Conservation (phyloP, 257 asterid genomes). For the Echium plantagineum region DNA sequence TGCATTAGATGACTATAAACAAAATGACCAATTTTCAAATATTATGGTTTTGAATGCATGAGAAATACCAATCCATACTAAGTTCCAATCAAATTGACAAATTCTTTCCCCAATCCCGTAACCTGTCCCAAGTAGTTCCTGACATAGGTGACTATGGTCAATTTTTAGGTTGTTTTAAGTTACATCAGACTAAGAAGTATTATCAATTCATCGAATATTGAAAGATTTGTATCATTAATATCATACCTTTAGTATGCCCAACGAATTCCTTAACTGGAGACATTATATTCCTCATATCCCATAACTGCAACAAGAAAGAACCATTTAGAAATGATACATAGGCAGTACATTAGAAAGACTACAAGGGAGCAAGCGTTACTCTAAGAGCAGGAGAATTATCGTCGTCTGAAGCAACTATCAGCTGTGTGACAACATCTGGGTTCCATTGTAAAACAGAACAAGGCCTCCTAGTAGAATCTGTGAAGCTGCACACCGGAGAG, state of each 20-base stretch:
- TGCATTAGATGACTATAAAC: no score
- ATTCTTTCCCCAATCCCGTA: no score
- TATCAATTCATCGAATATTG: neutral
- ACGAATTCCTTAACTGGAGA: conserved; percentile 84
- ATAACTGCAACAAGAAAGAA: conserved; percentile 48
- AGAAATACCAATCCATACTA: no score
- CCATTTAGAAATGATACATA: conserved; percentile 10
- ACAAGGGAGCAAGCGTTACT: conserved; percentile 30
- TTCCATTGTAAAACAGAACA: conserved; percentile 98
- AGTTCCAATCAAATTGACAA: no score
- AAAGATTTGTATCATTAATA: neutral
- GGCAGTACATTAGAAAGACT: neutral
- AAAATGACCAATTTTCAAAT: no score
- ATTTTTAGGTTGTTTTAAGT: no score
- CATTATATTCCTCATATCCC: conserved; percentile 91
- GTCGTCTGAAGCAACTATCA: conserved; percentile 93
- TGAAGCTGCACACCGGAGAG: conserved; percentile 41
- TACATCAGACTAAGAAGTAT: no score
- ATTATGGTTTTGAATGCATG: no score
- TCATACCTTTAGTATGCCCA: conserved; percentile 95
- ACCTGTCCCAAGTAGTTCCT: no score
- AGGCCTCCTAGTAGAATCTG: conserved; percentile 70
- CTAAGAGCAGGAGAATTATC: conserved; percentile 78
- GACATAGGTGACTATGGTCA: no score
- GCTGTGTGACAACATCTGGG: conserved; percentile 88